Evolutionary conservation across 352 stramenopile genomes (phyloP), one percentile per base, ranked within the genome.

Genomic region (Achlya hypogyna): DNA sequence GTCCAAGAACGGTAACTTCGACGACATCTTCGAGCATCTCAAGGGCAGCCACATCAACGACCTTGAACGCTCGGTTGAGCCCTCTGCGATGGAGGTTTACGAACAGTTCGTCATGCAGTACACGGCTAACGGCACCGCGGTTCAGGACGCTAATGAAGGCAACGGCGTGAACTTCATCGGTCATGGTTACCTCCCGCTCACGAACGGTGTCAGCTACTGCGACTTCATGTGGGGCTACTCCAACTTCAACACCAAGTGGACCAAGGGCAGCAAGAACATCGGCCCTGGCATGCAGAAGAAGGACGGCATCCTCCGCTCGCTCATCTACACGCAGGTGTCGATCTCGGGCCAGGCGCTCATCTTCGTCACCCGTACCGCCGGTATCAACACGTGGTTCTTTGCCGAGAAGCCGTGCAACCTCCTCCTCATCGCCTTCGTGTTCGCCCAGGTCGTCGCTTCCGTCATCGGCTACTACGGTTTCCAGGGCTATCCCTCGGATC

Each of bases 331-430:
- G 69, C 79, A 88, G 59, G 79, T 88, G 68, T 86, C 78, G 18
- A 86, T 88, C 66, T 88, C 78, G 4, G 80, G 78, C 22, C 80
- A 88, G 71, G 80, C 80, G 59, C 54, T 88, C 60, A 88, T 88
- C 65, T 86, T 88, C 68, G 77, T 88, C 29, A 88, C 80, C 47
- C 78, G 78, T 72, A 86, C 80, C 12, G 76, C 78, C 31, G 78
- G 80, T 52, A 78, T 74, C 70, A 88, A 88, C 78, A 84, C 79
- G 67, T 88, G 80, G 80, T 88, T 80, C 71, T 86, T 88, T 67
- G 70, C 74, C 22, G 78, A 86, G 65, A 78, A 79, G 63, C 80
- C 80, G 20, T 78, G 68, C 58, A 85, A 80, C 65, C 62, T 88
- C 25, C 49, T 88, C 65, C 58, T 88, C 51, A 72, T 85, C 32